These are phyloP conservation scores for Triangularia setosa DNA, from an alignment of 2,329 filamentous ascomycete species.

Conservation along the genomic window DNA sequence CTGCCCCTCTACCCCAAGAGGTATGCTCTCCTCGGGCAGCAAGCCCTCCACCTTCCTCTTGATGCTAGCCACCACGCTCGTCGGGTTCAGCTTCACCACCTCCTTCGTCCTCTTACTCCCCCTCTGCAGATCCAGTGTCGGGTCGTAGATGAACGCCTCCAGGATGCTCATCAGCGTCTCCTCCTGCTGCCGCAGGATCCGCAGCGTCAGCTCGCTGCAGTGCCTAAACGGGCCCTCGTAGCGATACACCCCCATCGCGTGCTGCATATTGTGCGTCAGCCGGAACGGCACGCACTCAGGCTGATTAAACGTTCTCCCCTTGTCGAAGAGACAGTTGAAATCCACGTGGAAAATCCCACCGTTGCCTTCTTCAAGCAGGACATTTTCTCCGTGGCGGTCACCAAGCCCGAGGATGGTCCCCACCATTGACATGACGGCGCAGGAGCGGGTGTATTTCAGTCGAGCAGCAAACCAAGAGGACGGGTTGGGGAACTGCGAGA, in stretches of 20 bases:
- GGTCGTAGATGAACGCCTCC: slow-evolving; percentile 95
- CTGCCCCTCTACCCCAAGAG: slow-evolving; percentile 91
- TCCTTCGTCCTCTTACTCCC: slow-evolving; percentile 56
- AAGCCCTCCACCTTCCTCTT: slow-evolving; percentile 81
- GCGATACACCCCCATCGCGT: slow-evolving; percentile 92
- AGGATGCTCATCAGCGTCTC: slow-evolving; percentile 97
- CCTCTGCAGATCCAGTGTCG: slow-evolving; percentile 82
- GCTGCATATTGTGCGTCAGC: slow-evolving; percentile 96
- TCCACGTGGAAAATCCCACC: slow-evolving; percentile 96
- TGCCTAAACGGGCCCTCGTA: slow-evolving; percentile 91
- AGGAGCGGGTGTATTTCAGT: slow-evolving; percentile 85
- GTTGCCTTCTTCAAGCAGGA: slow-evolving; percentile 88
- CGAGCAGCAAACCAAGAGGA: slow-evolving; percentile 88
- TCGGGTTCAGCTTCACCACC: slow-evolving; percentile 50
- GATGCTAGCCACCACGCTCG: slow-evolving; percentile 84
- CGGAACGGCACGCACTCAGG: slow-evolving; percentile 95
- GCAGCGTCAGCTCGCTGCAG: slow-evolving; percentile 83
- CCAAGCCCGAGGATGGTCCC: slow-evolving; percentile 91
- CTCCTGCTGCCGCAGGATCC: slow-evolving; percentile 81
- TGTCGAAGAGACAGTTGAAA: slow-evolving; percentile 99
- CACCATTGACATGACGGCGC: slow-evolving; percentile 99
- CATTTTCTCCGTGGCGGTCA: slow-evolving; percentile 95
- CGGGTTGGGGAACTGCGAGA: slow-evolving; percentile 90
- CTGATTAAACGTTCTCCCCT: slow-evolving; percentile 90
- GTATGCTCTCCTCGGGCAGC: slow-evolving; percentile 82